Evolutionary conservation across 116 monocot species (phyloP), one percentile per base, ranked within the genome.

Genomic region (Dioscorea cayenensis): DNA sequence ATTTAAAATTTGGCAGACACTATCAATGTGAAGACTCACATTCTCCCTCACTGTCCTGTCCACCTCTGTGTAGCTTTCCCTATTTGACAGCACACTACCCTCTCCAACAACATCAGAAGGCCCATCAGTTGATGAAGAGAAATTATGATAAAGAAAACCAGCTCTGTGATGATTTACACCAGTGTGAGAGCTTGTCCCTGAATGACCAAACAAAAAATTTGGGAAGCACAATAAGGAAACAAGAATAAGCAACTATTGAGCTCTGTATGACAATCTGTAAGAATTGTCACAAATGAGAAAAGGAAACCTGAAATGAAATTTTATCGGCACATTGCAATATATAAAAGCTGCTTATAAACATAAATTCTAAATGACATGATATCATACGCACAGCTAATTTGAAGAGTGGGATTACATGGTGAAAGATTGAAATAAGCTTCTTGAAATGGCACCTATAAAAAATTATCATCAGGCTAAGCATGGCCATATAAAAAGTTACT

Each of bases 1-100:
- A 17, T 79, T 68, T 43, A 84, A 76, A 23, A 79, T 67, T 23
- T 28, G 19, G 65, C 84, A 84, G 19, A 73, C 38, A 68, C 78
- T 36, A 72, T 84, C 78, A 55, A 79, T 73, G 64, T 17, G 50
- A 13, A 16, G 51, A 2, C 52, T 52, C 50, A 48, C n/a, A 6
- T 2, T 14, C 21, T 49, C 69, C 25, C 23, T 62, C 51, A 6
- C 52, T 28, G 28, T 50, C 52, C 8, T 52, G 7, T 43, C 43
- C 12, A 12, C 7, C 43, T 28, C 21, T 49, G 22, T 69, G 51
- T 28, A 17, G 17, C 49, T 69, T 55, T 49, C 69, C 27, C 52
- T 49, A 51, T 52, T 49, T 17, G 49, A 6, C 28, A 29, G 7
- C n/a, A 11, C 23, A 55, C 49, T 69, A 52, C 3, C 25, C 50